phyloP scores from a whole-genome alignment of 768 basidiomycete species.

The Podaxis sp. region DNA sequence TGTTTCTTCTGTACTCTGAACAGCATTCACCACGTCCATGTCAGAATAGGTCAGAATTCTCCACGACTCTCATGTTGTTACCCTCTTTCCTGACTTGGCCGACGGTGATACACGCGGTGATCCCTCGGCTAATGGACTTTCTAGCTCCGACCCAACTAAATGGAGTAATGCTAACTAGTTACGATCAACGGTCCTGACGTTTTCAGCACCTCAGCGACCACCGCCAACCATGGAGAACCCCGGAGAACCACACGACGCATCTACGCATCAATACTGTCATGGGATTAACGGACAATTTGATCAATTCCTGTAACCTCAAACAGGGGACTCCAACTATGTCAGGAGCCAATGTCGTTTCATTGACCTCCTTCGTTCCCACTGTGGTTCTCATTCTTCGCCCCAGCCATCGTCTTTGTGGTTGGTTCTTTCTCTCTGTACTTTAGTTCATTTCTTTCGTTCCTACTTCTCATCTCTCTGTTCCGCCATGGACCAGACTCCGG shows the following conservation, averaged over 20 bases:
- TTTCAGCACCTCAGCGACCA: background rate
- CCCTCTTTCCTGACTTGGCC: background rate
- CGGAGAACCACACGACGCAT: background rate
- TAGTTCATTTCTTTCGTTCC: background rate
- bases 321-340: background rate
- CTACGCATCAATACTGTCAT: slow-evolving; percentile 2
- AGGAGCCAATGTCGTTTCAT: background rate
- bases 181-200: background rate
- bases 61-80: background rate
- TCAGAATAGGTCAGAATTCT: too few relatives aligned
- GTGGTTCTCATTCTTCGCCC: background rate
- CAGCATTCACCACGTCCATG: too few relatives aligned
- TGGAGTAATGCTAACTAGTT: background rate
- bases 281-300: background rate
- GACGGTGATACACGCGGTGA: background rate
- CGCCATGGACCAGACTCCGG: background rate
- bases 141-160: background rate
- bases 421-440: too few relatives aligned
- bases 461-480: background rate
- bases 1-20: too few relatives aligned
- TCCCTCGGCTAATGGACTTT: background rate
- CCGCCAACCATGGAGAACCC: background rate
- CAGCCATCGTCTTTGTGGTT: background rate
- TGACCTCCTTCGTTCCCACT: background rate
- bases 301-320: background rate